A percentile compares a stretch with the other conserved stretches of the same genome.
Conservation (phyloP, 306 rosid genomes). For the Casuarina equisetifolia region DNA sequence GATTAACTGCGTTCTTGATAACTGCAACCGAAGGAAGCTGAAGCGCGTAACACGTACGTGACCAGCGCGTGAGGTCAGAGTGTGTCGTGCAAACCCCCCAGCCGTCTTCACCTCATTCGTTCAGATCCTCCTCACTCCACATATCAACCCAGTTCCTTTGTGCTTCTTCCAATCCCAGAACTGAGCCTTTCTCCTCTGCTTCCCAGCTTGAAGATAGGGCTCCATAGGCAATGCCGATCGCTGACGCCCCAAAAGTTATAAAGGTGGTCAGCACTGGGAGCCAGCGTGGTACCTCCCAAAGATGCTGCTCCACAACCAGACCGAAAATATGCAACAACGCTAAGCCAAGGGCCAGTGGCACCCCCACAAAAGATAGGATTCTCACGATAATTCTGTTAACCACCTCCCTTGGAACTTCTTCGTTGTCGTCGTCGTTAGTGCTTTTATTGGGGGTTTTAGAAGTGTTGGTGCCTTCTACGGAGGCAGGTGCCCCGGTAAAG, state of each 20-base stretch:
- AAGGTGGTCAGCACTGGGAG: slow-evolving; percentile 59
- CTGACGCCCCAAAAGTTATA: slow-evolving; percentile 63
- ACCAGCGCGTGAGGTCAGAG: too few species aligned
- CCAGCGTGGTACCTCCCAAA: slow-evolving; percentile 72
- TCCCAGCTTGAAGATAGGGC: slow-evolving; percentile 78
- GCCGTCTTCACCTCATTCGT: neutral
- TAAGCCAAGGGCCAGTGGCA: slow-evolving; percentile 73
- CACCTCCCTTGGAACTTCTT: slow-evolving; percentile 57
- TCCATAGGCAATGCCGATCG: slow-evolving; percentile 76
- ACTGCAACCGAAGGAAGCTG: too few species aligned
- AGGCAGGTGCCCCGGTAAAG: slow-evolving; percentile 41
- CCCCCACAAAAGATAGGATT: slow-evolving; percentile 56
- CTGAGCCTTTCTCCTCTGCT: slow-evolving; percentile 56
- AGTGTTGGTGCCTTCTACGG: slow-evolving; percentile 4
- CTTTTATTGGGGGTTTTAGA: slow-evolving; percentile 26
- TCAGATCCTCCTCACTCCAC: slow-evolving; percentile 75
- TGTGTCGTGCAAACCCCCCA: too few species aligned
- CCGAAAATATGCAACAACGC: slow-evolving; percentile 51
- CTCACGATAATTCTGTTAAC: slow-evolving; percentile 57
- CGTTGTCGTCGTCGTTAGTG: slow-evolving; percentile 29
- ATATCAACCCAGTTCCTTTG: slow-evolving; percentile 74
- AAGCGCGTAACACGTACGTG: too few species aligned
- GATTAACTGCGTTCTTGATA: too few species aligned
- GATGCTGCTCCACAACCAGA: slow-evolving; percentile 39
- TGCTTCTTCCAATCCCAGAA: slow-evolving; percentile 67